Conservation (phyloP, 805 yeast genomes). For the Yamadazyma olivae region DNA sequence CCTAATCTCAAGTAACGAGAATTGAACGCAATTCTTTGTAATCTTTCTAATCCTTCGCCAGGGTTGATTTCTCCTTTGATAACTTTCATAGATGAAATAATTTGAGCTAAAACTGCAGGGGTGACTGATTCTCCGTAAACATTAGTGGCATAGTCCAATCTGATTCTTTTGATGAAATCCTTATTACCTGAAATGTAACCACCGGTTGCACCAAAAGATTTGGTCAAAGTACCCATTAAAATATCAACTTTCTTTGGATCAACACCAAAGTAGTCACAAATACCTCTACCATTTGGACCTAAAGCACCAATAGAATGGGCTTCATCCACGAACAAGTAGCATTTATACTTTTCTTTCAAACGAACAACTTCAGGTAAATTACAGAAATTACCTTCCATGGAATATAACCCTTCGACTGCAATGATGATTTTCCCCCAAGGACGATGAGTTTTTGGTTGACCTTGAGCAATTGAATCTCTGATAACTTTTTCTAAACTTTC, state of each 20-base stretch:
- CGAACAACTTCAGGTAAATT: constrained; percentile 74
- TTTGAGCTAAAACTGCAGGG: constrained; percentile 91
- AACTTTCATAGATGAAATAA: constrained; percentile 71
- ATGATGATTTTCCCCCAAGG: constrained; percentile 90
- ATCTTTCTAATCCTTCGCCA: constrained; percentile 89
- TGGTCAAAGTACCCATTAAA: constrained; percentile 96
- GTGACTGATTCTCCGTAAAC: constrained; percentile 81
- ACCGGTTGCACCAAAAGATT: constrained; percentile 98
- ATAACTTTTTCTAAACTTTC: constrained; percentile 68
- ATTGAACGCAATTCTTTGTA: constrained; percentile 92
- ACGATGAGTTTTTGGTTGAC: constrained; percentile 92
- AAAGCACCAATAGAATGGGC: constrained; percentile 99
- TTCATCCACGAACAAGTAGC: constrained; percentile 90
- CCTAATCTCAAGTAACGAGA: constrained; percentile 91
- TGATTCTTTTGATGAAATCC: constrained; percentile 66
- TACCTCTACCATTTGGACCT: constrained; percentile 92
- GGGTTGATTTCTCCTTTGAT: constrained; percentile 82
- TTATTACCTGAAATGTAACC: constrained; percentile 88
- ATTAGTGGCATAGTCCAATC: constrained; percentile 69
- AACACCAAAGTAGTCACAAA: constrained; percentile 88
- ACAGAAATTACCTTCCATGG: constrained; percentile 90
- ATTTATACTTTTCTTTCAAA: constrained; percentile 79
- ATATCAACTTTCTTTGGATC: constrained; percentile 76
- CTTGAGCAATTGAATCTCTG: constrained; percentile 84
- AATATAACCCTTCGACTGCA: constrained; percentile 88